Conservation (phyloP, 2,329 filamentous ascomycete genomes). For the Chrysoporthe cubensis region DNA sequence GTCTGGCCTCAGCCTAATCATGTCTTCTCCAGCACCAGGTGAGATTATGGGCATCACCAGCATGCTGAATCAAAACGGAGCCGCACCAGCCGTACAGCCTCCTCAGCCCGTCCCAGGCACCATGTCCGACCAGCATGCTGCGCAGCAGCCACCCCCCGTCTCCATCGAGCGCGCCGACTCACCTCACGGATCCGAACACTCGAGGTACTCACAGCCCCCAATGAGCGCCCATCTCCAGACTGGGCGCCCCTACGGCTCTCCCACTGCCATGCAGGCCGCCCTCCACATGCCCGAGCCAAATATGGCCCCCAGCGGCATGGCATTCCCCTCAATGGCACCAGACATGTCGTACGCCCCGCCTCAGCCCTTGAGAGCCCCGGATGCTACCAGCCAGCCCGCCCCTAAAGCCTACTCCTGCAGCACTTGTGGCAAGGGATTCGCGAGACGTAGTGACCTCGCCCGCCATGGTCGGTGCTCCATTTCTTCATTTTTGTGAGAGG, state of each 20-base stretch:
- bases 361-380: slow-evolving; percentile 40
- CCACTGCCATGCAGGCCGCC: slow-evolving; percentile 54
- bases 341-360: slow-evolving; percentile 46
- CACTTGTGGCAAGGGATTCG: slow-evolving; percentile 90
- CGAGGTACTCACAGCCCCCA: slow-evolving; percentile 54
- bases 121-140: slow-evolving; percentile 32
- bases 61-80: slow-evolving; percentile 55
- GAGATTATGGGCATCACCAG: slow-evolving; percentile 58
- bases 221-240: slow-evolving; percentile 47
- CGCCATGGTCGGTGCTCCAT: slow-evolving; percentile 67
- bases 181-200: slow-evolving; percentile 63
- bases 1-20: slow-evolving; percentile 34
- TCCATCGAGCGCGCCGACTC: slow-evolving; percentile 59
- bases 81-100: slow-evolving; percentile 34
- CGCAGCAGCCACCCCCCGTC: slow-evolving; percentile 34
- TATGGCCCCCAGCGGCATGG: slow-evolving; percentile 38
- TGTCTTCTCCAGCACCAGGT: slow-evolving; percentile 49
- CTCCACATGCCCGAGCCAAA: slow-evolving; percentile 50
- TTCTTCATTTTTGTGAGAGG: slow-evolving; percentile 4
- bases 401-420: slow-evolving; percentile 83
- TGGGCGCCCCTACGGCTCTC: slow-evolving; percentile 55
- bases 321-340: slow-evolving; percentile 41
- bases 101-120: slow-evolving; percentile 38
- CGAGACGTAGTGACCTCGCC: slow-evolving; percentile 88
- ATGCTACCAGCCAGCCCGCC: slow-evolving; percentile 39